Evolutionary conservation across 208 protist species (phyloP), one percentile per base, ranked within the genome.

Genomic region (Trypanosoma grayi): DNA sequence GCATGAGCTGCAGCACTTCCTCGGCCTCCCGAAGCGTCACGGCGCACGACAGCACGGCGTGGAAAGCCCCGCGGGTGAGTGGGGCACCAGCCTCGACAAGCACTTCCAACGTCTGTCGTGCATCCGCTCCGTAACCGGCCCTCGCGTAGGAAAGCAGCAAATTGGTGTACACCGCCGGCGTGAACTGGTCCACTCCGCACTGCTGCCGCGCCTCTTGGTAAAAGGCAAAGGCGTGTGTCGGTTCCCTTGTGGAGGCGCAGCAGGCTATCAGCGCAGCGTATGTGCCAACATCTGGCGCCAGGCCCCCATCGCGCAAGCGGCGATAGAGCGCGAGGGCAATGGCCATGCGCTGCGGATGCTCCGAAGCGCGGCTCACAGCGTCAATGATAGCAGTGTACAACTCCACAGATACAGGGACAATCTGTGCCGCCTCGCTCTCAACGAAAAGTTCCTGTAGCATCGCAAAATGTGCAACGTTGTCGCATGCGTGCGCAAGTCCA

Each of bases 211-310:
- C 85, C 54, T 94, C 88, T 46, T 92, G 88, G 51, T 89, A 92
- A 60, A 47, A 67, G 7, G 83, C 85, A 63, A 95, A 92, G 52
- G 83, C 81, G 13, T 84, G 83, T 36, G 77, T 90, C 45, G 89
- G 84, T 63, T 92, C 87, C 14, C 66, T 59, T 14, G 56, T 72
- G 14, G 75, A 73, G 47, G 85, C 84, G 55, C 78, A 86, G 59
- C 82, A 90, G 8, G 79, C 79, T 27, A 94, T 90, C 30, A 94
- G 74, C 10, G 84, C 87, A 4, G 81, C 77, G 66, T 94, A 94
- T 36, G 84, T 91, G 25, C 87, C 74, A 9, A 68, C 43, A 6
- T 50, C 81, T 30, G 75, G 83, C 2, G 60, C 53, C 45, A 92
- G 57, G 4, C 46, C 45, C 2, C 72, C 78, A 55, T 94, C 87